Percentiles rank a stretch among this genome's conserved stretches.
Evolutionary conservation across 2,329 filamentous ascomycete genomes (phyloP).

Genomic region (Hypoxylon rubiginosum): DNA sequence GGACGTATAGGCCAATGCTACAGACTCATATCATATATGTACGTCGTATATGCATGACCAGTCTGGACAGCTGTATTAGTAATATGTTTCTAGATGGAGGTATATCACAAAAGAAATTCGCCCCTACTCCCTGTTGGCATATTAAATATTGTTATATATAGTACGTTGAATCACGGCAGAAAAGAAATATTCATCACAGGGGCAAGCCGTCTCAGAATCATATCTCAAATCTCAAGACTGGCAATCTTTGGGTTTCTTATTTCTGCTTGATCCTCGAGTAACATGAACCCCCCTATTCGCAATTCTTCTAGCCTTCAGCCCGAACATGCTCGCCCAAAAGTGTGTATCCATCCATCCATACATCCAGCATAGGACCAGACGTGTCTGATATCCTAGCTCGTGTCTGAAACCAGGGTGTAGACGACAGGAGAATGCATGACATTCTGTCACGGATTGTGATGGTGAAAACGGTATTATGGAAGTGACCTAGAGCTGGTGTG

Average conservation of each 20-base stretch:
- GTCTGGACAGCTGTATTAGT: constrained; percentile 15
- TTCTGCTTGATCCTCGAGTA: background rate
- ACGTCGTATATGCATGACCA: background rate
- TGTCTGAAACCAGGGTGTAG: constrained; percentile 34
- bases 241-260: background rate
- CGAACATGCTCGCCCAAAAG: constrained; percentile 20
- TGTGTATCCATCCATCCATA: constrained; percentile 16
- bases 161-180: background rate
- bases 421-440: constrained; percentile 28
- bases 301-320: constrained; percentile 15
- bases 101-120: background rate
- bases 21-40: no score
- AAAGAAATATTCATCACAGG: constrained; percentile 9
- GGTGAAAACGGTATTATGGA: constrained; percentile 19
- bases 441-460: constrained; percentile 1
- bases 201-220: constrained; percentile 3
- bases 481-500: constrained; percentile 10
- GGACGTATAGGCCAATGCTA: no score
- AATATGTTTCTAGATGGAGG: constrained; percentile 4
- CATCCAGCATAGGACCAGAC: constrained; percentile 33
- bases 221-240: constrained; percentile 1
- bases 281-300: constrained; percentile 4
- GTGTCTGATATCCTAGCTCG: constrained; percentile 38
- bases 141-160: background rate
- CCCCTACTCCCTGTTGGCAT: background rate